Evolutionary conservation across 306 rosid species (phyloP).

Genomic region (Abrus precatorius): DNA sequence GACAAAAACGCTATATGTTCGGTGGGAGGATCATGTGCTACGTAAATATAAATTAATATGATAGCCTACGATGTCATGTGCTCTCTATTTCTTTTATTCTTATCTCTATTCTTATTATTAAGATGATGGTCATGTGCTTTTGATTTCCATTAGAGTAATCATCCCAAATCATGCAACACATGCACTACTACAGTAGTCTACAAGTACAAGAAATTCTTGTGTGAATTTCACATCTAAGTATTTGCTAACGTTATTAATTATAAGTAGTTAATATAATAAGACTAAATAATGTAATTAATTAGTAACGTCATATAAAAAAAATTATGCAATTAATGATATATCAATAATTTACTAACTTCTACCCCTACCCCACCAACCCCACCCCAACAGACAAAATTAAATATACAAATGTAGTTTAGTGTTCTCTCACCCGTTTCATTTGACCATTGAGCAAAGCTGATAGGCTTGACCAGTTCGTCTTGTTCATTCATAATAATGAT

Average conservation of each 20-base stretch:
- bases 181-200: not conserved
- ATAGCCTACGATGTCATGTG: conserved; percentile 47
- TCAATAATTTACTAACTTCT: not conserved
- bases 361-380: not conserved
- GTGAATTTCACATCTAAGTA: not conserved
- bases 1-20: conserved; percentile 44
- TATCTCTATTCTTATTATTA: conserved; percentile 36
- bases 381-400: not conserved
- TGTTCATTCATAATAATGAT: conserved; percentile 8
- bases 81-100: conserved; percentile 30
- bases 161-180: not conserved
- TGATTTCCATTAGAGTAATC: conserved; percentile 34
- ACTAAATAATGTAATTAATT: too few species aligned
- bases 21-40: conserved; percentile 48
- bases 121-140: conserved; percentile 43
- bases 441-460: not conserved
- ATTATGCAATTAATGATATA: not conserved
- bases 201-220: not conserved
- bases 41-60: not conserved
- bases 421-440: not conserved
- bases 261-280: not conserved
- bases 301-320: too few species aligned
- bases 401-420: not conserved
- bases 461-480: conserved; percentile 1
- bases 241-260: not conserved